Conservation (phyloP, 2,329 filamentous ascomycete species). For the Pseudogymnoascus sp. region DNA sequence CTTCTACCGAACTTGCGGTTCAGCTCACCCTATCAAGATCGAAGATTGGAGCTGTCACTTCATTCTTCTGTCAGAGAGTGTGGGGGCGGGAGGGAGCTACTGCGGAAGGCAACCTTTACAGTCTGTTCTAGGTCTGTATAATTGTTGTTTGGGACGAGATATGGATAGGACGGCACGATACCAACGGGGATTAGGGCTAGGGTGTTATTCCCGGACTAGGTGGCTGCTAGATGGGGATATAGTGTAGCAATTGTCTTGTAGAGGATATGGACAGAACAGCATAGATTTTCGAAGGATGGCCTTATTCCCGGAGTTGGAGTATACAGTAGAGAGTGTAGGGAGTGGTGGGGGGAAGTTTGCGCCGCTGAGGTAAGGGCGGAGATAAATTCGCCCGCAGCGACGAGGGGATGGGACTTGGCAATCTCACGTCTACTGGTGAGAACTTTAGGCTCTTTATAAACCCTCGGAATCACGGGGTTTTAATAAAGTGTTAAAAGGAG, state of each 20-base stretch:
- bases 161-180: not conserved
- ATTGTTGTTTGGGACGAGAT: not conserved
- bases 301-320: not conserved
- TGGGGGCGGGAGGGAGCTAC: not conserved
- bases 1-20: not conserved
- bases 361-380: not conserved
- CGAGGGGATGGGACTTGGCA: not conserved
- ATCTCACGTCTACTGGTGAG: too few relatives aligned
- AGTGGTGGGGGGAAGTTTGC: too few relatives aligned
- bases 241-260: too few relatives aligned
- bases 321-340: too few relatives aligned
- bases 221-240: too few relatives aligned
- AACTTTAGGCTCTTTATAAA: too few relatives aligned
- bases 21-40: not conserved
- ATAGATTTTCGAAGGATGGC: not conserved
- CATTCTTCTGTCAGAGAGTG: not conserved
- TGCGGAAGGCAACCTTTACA: not conserved
- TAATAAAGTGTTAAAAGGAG: too few relatives aligned
- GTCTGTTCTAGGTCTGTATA: not conserved
- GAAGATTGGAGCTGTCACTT: not conserved
- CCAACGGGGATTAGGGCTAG: not conserved
- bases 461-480: too few relatives aligned
- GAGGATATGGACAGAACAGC: not conserved
- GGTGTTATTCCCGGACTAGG: not conserved
- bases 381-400: not conserved